A percentile compares a stretch with the other conserved stretches of the same genome.
Evolutionary conservation across 495 filamentous ascomycete species (phyloP).

Genomic region (Xanthoparmelia taractica): DNA sequence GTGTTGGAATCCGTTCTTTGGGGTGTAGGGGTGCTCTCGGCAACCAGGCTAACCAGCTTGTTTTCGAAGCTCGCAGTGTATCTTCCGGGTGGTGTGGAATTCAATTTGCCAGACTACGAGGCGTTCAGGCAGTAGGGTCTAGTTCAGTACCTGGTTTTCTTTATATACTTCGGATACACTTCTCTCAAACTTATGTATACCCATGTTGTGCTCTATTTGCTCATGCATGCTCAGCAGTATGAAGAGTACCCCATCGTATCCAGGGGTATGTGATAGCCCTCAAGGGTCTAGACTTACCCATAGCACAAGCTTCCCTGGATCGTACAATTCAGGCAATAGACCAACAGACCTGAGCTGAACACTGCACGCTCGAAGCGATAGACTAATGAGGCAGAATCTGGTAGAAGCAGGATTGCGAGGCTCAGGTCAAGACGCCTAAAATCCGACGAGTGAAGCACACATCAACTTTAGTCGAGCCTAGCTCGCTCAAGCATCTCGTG

Average conservation of each 20-base stretch:
- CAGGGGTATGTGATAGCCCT: background rate
- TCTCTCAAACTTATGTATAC: background rate
- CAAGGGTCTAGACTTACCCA: background rate
- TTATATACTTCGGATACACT: background rate
- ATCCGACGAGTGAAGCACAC: background rate
- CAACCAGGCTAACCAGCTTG: background rate
- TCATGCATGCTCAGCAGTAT: background rate
- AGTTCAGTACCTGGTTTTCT: background rate
- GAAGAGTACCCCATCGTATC: background rate
- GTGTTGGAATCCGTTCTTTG: constrained; percentile 7
- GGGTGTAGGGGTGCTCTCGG: background rate
- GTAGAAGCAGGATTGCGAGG: background rate
- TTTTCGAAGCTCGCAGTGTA: constrained; percentile 3
- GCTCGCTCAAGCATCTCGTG: background rate
- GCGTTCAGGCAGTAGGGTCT: constrained; percentile 7
- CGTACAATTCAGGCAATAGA: background rate
- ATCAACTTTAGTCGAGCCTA: background rate
- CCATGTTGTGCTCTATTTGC: background rate
- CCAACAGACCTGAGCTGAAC: background rate
- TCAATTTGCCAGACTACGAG: constrained; percentile 15
- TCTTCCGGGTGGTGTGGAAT: background rate
- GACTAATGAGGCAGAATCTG: background rate
- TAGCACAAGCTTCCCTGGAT: background rate
- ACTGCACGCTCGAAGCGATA: background rate
- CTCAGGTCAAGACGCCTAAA: background rate